Percentiles rank a stretch among this genome's conserved stretches.
Conservation (phyloP, 2,329 filamentous ascomycete species). For the Scortechinia acanthostroma region DNA sequence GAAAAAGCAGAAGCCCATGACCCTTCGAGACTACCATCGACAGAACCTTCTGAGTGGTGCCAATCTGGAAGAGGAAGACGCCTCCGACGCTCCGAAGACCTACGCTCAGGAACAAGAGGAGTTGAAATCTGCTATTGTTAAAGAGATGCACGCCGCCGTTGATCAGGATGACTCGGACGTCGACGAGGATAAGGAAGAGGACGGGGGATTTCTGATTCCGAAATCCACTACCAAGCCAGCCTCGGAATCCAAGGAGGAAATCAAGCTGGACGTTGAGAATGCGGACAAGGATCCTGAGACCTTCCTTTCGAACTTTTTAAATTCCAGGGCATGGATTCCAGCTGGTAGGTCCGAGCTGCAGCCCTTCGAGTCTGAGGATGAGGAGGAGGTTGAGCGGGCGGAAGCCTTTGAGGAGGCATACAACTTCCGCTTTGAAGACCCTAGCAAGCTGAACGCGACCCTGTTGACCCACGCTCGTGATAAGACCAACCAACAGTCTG, state of each 20-base stretch:
- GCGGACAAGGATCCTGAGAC: conserved; percentile 66
- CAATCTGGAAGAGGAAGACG: conserved; percentile 32
- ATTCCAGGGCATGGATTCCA: conserved; percentile 66
- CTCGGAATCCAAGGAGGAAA: conserved; percentile 16
- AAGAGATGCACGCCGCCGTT: conserved; percentile 51
- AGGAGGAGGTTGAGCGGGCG: conserved; percentile 48
- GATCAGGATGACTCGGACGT: conserved; percentile 22
- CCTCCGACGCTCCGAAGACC: conserved; percentile 34
- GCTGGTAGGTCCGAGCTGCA: conserved; percentile 40
- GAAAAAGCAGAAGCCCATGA: conserved; percentile 50
- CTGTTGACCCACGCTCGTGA: conserved; percentile 65
- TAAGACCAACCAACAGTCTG: conserved; percentile 55
- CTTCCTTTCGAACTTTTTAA: conserved; percentile 67
- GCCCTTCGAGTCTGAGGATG: conserved; percentile 66
- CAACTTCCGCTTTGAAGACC: conserved; percentile 69
- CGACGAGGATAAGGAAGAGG: conserved; percentile 25
- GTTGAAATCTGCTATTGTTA: conserved; percentile 51
- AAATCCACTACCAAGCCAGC: conserved; percentile 33
- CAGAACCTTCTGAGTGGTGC: conserved; percentile 56
- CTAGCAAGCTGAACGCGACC: conserved; percentile 56
- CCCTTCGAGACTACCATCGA: conserved; percentile 63
- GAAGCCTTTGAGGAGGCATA: conserved; percentile 67
- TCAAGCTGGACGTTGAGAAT: conserved; percentile 42
- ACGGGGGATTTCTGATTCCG: conserved; percentile 46
- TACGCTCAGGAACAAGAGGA: conserved; percentile 65